Conservation (phyloP, 495 filamentous ascomycete species). For the Penicillium argentinense region DNA sequence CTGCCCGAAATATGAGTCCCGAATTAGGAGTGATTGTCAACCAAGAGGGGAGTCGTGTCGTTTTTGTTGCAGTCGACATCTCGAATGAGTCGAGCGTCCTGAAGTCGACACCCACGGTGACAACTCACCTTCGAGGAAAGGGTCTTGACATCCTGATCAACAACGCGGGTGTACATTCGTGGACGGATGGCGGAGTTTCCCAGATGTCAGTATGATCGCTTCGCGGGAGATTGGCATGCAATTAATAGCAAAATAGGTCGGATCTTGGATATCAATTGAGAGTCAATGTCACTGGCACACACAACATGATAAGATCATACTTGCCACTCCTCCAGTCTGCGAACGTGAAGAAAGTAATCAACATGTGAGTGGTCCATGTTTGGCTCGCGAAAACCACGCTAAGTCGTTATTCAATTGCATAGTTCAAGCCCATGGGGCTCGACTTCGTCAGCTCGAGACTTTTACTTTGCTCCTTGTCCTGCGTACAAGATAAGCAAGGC, state of each 20-base stretch:
- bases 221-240: not conserved
- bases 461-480: constrained; percentile 28
- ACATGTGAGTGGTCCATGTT: constrained; percentile 29
- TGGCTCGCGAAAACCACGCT: not conserved
- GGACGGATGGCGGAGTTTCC: constrained; percentile 18
- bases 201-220: constrained; percentile 16
- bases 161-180: constrained; percentile 36
- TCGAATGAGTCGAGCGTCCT: constrained; percentile 33
- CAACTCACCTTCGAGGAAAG: constrained; percentile 28
- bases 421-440: constrained; percentile 37
- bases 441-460: constrained; percentile 17
- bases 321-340: constrained; percentile 39
- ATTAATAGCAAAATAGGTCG: constrained; percentile 5
- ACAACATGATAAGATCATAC: constrained; percentile 35
- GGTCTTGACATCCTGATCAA: constrained; percentile 48
- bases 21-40: constrained; percentile 20
- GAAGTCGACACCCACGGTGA: constrained; percentile 33
- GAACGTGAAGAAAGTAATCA: constrained; percentile 42
- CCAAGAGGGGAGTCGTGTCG: constrained; percentile 24
- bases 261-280: constrained; percentile 35
- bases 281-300: constrained; percentile 40
- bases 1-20: constrained; percentile 26
- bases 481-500: constrained; percentile 51
- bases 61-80: constrained; percentile 44
- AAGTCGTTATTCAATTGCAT: not conserved